Evolutionary conservation across 148 eudicot species (phyloP), one percentile per base, ranked within the genome.

Genomic region (Pouteria glomerata): DNA sequence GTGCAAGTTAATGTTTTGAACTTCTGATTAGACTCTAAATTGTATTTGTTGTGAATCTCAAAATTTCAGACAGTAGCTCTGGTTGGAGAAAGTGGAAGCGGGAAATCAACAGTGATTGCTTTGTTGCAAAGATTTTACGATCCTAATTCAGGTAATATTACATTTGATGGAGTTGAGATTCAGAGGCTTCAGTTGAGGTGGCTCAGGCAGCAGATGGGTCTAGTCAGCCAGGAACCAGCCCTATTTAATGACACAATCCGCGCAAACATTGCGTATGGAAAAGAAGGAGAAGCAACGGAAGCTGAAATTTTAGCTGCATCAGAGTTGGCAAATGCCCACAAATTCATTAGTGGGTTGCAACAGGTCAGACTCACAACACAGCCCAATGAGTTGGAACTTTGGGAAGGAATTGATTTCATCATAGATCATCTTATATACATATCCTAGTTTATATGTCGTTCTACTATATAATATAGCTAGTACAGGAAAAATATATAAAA

Each of bases 51-150:
- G 55, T 51, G 13, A 37, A 62, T 23, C 29, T n/a, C 24, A 16
- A 21, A 16, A 8, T 34, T 15, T 10, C 80, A 89, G 93, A 80
- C 87, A 2, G 86, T 90, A 50, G 96, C 92, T 67, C 70, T 90
- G 11, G 96, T 90, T 57, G 96, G 96, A 60, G 96, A 90, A 72
- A 90, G 96, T 74, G 96, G 96, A 48, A 81, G 96, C n/a, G 92
- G 92, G 55, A 90, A 90, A 82, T 90, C 96, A 66, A 88, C 92
- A 26, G 92, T 88, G 44, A 82, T 90, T 30, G 85, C 92, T 23
- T 74, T 90, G 24, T 48, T 90, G 57, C 92, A 90, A 73, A 84
- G 96, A 71, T 90, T 86, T 57, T 90, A 90, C 58, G 85, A 90
- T 70, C 89, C 89, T 16, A 85, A 84, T 77, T 83, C 89, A 0